A percentile compares a stretch with the other conserved stretches of the same genome.
Evolutionary conservation across 2,329 filamentous ascomycete genomes (phyloP).

Genomic region (Fusarium verticillioides): DNA sequence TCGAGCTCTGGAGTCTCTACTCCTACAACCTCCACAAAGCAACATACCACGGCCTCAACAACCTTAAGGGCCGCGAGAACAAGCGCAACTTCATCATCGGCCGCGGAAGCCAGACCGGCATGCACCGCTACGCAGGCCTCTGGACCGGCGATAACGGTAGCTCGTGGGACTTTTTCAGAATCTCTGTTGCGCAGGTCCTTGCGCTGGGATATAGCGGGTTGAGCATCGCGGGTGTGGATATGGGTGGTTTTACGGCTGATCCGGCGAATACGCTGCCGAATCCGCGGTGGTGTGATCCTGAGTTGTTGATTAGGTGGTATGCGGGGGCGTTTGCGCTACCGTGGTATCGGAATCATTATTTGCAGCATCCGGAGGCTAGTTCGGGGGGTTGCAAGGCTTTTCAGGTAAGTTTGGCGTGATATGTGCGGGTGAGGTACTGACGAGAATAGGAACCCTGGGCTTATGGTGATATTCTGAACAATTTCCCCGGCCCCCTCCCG

Average conservation of each 20-base stretch:
- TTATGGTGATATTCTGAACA: background rate
- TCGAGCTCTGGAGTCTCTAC: background rate
- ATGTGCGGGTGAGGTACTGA: background rate
- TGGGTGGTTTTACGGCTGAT: background rate
- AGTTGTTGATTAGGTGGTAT: constrained; percentile 4
- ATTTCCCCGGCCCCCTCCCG: background rate
- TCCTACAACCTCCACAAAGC: constrained; percentile 8
- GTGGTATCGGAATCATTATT: constrained; percentile 4
- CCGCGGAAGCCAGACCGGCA: background rate
- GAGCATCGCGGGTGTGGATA: background rate
- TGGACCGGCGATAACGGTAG: constrained; percentile 10
- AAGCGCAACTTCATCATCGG: constrained; percentile 13
- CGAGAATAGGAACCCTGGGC: background rate
- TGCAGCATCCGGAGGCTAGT: background rate
- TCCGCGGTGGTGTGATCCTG: background rate
- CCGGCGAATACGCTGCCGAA: background rate
- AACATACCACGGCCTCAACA: background rate
- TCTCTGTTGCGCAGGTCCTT: constrained; percentile 3
- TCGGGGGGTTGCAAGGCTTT: background rate
- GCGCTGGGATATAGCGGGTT: background rate
- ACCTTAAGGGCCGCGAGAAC: background rate
- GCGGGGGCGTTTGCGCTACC: background rate
- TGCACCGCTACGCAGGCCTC: background rate
- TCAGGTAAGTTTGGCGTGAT: background rate
- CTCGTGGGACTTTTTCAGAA: constrained; percentile 2